Evolutionary conservation across 2,329 filamentous ascomycete species (phyloP).

Genomic region (Pseudogymnoascus sp.): DNA sequence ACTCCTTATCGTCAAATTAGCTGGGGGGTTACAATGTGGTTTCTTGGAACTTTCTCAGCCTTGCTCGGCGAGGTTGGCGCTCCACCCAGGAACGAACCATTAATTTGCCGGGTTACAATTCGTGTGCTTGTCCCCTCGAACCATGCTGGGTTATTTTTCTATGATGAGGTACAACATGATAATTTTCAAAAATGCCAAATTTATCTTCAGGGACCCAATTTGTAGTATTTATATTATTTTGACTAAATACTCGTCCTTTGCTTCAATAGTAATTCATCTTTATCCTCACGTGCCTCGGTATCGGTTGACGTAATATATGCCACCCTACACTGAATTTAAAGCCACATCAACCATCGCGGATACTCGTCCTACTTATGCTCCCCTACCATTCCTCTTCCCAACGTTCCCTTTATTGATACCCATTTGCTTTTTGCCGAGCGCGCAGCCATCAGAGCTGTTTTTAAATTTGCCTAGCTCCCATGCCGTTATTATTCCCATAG

Average conservation of each 20-base stretch:
- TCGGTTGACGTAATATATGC: conserved; percentile 7
- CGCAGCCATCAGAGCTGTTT: not conserved
- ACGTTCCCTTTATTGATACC: not conserved
- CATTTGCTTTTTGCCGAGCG: conserved; percentile 6
- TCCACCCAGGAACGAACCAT: not conserved
- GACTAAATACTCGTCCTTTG: not conserved
- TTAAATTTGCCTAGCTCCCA: not conserved
- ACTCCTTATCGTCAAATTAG: conserved; percentile 3
- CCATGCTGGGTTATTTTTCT: not conserved
- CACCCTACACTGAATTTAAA: not conserved
- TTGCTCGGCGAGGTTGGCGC: not conserved
- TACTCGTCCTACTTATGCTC: not conserved
- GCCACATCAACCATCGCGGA: not conserved
- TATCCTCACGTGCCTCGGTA: conserved; percentile 1
- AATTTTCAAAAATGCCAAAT: not conserved
- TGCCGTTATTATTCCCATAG: conserved; percentile 5
- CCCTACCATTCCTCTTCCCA: not conserved
- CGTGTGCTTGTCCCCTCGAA: not conserved
- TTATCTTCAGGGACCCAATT: not conserved
- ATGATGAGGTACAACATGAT: not conserved
- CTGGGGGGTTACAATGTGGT: not conserved
- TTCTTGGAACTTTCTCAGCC: conserved; percentile 2
- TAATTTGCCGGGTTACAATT: not conserved
- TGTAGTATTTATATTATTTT: not conserved
- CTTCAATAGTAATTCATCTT: not conserved